Evolutionary conservation across 305 asterid genomes (phyloP), one percentile per base, ranked within the genome.

Genomic region (Fraxinus dipetala): DNA sequence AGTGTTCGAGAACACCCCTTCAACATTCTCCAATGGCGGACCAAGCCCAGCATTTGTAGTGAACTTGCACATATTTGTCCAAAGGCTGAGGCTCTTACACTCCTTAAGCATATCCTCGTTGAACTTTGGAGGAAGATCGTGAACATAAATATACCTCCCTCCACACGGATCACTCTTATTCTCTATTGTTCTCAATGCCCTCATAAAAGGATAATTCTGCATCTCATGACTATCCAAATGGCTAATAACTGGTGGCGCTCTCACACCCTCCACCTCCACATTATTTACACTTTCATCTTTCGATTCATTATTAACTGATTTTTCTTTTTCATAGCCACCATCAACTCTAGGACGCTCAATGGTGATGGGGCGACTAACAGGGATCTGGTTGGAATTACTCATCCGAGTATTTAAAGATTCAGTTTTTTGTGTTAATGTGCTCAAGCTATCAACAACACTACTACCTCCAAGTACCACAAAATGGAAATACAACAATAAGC

Each of bases 121-220:
- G 86, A 95, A 95, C 85, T 81, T 90, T 0, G 95, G 84, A 31
- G 98, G 98, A 74, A 95, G 95, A 40, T 92, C 89, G 63, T 93
- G 95, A 22, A 93, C 93, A 80, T 92, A 95, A 20, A 95, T 87
- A 80, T 95, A 95, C 89, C 89, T 89, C 48, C 98, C 98, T 28
- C 98, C 98, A 81, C 98, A 95, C 0, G 96, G 95, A 85, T 95
- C 98, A 26, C 97, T 93, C 88, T 89, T 92, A 72, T 94, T 93
- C 20, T 94, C 91, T 4, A 80, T 88, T 0, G 94, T 91, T 76
- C 90, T 88, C 87, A 92, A 86, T 1, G 97, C 98, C 82, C 92
- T 85, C 92, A 85, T 82, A 79, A 94, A 94, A 5, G 98, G 90
- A 83, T 87, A 94, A 16, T 38, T 32, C 84, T 73, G 85, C 84